These are phyloP conservation scores for Incumbomyces lentus DNA, from an alignment of 2,329 filamentous ascomycete species.

Conservation along the genomic window DNA sequence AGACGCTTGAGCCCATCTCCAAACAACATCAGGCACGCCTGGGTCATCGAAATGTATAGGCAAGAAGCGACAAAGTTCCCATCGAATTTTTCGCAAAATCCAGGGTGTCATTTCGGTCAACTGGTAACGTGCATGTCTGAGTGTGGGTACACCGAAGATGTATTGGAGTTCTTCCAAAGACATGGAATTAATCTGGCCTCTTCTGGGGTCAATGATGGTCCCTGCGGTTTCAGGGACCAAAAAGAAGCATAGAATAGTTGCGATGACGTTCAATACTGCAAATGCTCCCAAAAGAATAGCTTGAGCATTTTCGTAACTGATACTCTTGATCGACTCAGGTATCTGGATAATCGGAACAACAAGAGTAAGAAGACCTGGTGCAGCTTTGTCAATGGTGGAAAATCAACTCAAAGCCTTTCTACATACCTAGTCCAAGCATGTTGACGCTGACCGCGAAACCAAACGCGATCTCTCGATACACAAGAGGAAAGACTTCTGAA, in stretches of 20 bases:
- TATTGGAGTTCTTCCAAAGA: constrained; percentile 43
- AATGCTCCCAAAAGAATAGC: constrained; percentile 50
- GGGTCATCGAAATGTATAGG: not conserved
- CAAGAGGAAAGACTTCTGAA: constrained; percentile 37
- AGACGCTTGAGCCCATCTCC: not conserved
- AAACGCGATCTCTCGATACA: constrained; percentile 37
- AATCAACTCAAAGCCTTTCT: no score
- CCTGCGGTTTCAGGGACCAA: constrained; percentile 41
- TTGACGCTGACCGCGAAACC: constrained; percentile 28
- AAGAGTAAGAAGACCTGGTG: not conserved
- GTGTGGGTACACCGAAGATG: constrained; percentile 42
- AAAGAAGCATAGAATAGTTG: constrained; percentile 49
- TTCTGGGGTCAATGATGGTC: not conserved
- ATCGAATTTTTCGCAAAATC: not conserved
- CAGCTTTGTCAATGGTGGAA: not conserved
- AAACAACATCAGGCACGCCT: not conserved
- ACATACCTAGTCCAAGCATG: constrained; percentile 10
- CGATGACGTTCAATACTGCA: constrained; percentile 44
- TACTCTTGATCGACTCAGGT: constrained; percentile 24
- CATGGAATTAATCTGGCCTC: not conserved
- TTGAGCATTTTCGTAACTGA: constrained; percentile 16
- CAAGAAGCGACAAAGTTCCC: not conserved
- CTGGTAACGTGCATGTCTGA: not conserved
- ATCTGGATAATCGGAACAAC: not conserved
- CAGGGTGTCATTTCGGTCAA: not conserved